Conservation (phyloP, 1,284 basidiomycete species). For the Malassezia yamatoensis region DNA sequence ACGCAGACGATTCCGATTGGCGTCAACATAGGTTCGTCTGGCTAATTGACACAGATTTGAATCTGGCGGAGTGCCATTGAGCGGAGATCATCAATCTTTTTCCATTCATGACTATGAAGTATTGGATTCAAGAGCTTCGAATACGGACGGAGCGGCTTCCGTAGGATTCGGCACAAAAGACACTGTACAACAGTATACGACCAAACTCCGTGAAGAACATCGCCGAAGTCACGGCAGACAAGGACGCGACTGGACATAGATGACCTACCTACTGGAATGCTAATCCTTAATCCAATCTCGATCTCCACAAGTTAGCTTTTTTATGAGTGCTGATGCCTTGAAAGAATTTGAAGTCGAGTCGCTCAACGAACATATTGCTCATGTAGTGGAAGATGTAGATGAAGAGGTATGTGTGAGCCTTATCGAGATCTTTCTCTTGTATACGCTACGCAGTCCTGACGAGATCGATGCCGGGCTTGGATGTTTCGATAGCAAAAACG, state of each 20-base stretch:
- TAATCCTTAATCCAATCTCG: too few species aligned
- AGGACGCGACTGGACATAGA: conserved; percentile 14
- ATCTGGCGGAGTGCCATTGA: conserved; percentile 23
- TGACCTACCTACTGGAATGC: too few species aligned
- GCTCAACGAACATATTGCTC: conserved; percentile 2
- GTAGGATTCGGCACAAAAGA: conserved; percentile 7
- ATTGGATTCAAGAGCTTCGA: conserved; percentile 22
- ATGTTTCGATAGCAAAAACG: conserved; percentile 3
- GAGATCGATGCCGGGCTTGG: conserved; percentile 2
- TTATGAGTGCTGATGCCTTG: too few species aligned
- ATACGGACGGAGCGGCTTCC: not conserved
- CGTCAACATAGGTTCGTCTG: conserved; percentile 16
- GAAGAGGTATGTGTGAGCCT: conserved; percentile 20
- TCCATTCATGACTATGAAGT: conserved; percentile 31
- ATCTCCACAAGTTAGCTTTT: not conserved
- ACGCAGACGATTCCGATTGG: conserved; percentile 18
- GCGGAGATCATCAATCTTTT: conserved; percentile 6
- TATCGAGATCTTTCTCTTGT: conserved; percentile 22
- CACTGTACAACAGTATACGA: not conserved
- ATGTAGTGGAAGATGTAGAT: conserved; percentile 24
- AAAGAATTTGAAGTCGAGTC: not conserved
- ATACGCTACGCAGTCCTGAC: conserved; percentile 9
- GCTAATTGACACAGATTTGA: conserved; percentile 15
- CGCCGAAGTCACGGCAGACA: conserved; percentile 5
- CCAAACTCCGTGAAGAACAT: not conserved